Evolutionary conservation across 192 early-diverging fungal genomes (phyloP).

Genomic region (Entomortierella lignicola): DNA sequence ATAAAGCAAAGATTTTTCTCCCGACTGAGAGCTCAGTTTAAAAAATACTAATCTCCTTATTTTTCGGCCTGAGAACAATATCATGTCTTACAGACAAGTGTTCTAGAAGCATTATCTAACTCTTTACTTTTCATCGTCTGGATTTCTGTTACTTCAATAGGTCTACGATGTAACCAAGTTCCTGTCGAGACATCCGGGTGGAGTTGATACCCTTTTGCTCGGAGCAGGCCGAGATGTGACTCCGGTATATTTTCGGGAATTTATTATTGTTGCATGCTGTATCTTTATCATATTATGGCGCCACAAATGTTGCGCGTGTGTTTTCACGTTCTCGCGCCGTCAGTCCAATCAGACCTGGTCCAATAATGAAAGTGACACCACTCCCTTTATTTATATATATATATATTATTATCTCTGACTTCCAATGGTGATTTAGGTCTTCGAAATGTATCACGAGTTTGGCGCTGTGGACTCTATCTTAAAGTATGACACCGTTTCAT

Average conservation of each 20-base stretch:
- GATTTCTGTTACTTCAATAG: conserved; percentile 16
- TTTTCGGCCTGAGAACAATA: no score
- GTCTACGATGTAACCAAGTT: conserved; percentile 67
- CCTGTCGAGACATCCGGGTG: conserved; percentile 59
- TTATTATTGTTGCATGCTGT: neutral
- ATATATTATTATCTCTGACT: neutral
- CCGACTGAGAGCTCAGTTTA: neutral
- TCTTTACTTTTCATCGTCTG: no score
- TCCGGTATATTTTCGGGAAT: conserved; percentile 55
- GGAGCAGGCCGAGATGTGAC: conserved; percentile 63
- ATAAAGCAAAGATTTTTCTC: neutral
- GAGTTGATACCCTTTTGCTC: conserved; percentile 58
- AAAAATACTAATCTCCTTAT: no score
- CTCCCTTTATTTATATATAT: neutral
- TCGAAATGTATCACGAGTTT: conserved; percentile 62
- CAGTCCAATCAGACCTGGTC: conserved; percentile 5
- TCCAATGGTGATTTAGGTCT: conserved; percentile 54
- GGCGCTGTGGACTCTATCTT: conserved; percentile 53
- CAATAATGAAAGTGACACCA: conserved; percentile 12
- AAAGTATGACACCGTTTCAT: conserved; percentile 30
- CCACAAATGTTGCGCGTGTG: conserved; percentile 1
- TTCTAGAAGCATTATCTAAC: no score
- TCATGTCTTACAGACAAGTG: no score
- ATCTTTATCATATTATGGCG: neutral
- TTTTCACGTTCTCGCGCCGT: no score